Conservation (phyloP, 1,284 basidiomycete species). For the Moesziomyces globuligerus region DNA sequence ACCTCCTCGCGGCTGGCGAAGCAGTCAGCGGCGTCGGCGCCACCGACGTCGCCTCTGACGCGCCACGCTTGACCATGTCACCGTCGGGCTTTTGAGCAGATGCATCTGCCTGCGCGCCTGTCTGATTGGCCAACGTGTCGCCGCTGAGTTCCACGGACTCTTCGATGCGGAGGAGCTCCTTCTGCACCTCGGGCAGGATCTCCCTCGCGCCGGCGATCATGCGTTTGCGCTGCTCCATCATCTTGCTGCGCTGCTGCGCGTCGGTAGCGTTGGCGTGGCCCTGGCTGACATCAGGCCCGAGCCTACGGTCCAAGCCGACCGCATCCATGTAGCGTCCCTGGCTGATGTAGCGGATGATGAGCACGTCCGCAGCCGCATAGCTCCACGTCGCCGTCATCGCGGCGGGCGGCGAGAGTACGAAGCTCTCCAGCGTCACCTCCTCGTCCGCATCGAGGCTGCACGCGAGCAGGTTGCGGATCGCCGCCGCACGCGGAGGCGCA, state of each 20-base stretch:
- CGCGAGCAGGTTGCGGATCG: conserved; percentile 49
- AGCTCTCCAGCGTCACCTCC: conserved; percentile 41
- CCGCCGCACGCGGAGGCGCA: conserved; percentile 44
- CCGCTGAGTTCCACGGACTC: conserved; percentile 41
- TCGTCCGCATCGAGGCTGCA: conserved; percentile 47
- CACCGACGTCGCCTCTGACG: conserved; percentile 10
- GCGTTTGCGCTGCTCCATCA: conserved; percentile 48
- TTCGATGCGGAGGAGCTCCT: conserved; percentile 48
- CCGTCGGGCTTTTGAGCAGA: too few species aligned
- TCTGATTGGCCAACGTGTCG: too few species aligned
- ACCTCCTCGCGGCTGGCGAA: conserved; percentile 28
- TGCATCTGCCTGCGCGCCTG: too few species aligned
- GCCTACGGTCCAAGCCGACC: conserved; percentile 52
- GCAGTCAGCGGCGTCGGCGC: conserved; percentile 36
- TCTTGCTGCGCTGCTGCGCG: conserved; percentile 31
- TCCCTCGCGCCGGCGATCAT: conserved; percentile 47
- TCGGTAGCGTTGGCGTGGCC: conserved; percentile 34
- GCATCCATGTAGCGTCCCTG: conserved; percentile 60
- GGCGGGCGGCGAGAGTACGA: conserved; percentile 38
- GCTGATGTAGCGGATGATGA: conserved; percentile 56
- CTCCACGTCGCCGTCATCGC: conserved; percentile 48
- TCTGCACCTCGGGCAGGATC: conserved; percentile 53
- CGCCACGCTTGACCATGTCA: conserved; percentile 1
- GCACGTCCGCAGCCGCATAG: conserved; percentile 52
- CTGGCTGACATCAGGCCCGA: conserved; percentile 45